Base-by-base conservation (phyloP, 208 protist genomes). In the Trypanosoma congolense region DNA sequence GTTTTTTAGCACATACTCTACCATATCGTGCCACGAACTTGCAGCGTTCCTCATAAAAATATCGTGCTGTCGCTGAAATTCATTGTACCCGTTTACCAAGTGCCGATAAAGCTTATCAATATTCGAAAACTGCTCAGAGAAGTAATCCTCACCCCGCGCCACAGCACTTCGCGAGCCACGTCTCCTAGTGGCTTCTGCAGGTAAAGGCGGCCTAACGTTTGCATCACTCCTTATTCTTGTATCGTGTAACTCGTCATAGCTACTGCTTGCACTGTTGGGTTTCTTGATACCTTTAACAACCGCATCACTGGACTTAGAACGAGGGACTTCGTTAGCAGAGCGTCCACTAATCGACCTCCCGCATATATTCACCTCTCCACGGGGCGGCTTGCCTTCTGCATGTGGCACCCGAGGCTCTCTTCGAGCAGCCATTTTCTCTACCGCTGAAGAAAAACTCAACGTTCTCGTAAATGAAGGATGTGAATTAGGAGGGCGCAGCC, bases 91-190 rank as follows among this genome's bases (percentile, higher is more conserved):
- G 16, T 46, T 56, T 1, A 70, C 61, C 24, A 88, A 38, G 3
- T 54, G 66, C 9, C 65, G 61, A 46, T 84, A 84, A 14, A 89
- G 71, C 21, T 67, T 61, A 31, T 89, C 81, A 42, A 89, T 82
- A n/a, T 58, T 68, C 3, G 66, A 40, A 2, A 82, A 31, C 36
- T 74, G 77, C 19, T 65, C 63, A 12, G 19, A 19, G n/a, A 61
- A 55, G 26, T 70, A 54, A 2, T 68, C 72, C n/a, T 69, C 61
- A 6, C 51, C 21, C 8, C 45, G 54, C 8, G 6, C 44, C 3
- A 25, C 41, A 31, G 33, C 28, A 8, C 29, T n/a, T 12, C 12
- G 9, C 33, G 33, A 12, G 9, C 12, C 33, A 38, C 33, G 6
- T 38, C 33, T 38, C 33, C 6, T 12, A 6, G 33, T 16, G 12